These are phyloP conservation scores for Apiospora aurea DNA, from an alignment of 2,329 filamentous ascomycete genomes.

Conservation along the genomic window DNA sequence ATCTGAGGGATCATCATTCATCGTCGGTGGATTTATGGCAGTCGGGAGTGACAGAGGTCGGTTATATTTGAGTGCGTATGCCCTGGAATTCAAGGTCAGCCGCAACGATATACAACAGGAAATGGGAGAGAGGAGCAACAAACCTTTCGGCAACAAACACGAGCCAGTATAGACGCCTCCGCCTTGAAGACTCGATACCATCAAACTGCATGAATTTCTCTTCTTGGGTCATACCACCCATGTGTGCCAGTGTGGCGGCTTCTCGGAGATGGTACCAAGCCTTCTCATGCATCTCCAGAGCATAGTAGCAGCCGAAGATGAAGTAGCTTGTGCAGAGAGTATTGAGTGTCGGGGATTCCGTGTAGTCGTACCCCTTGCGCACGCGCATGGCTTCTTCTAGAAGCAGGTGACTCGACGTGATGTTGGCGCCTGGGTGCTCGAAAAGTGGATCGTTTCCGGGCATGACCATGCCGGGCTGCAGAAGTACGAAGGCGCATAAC, in stretches of 20 bases:
- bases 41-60: constrained; percentile 75
- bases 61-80: constrained; percentile 75
- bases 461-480: constrained; percentile 72
- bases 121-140: constrained; percentile 30
- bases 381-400: constrained; percentile 73
- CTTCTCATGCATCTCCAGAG: constrained; percentile 74
- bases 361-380: constrained; percentile 67
- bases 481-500: constrained; percentile 72
- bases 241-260: constrained; percentile 73
- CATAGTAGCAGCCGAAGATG: constrained; percentile 75
- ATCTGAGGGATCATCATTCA: constrained; percentile 66
- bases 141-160: constrained; percentile 75
- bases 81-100: constrained; percentile 46
- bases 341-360: constrained; percentile 62
- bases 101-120: too few species aligned
- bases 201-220: constrained; percentile 67
- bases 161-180: constrained; percentile 75
- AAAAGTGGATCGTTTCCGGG: constrained; percentile 62
- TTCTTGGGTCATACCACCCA: constrained; percentile 67
- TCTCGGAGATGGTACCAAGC: constrained; percentile 84
- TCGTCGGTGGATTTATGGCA: constrained; percentile 69
- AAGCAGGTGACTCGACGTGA: constrained; percentile 70
- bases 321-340: constrained; percentile 79
- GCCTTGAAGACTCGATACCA: constrained; percentile 65
- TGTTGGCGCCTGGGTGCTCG: constrained; percentile 64